Evolutionary conservation across 2,329 filamentous ascomycete species (phyloP).

Genomic region (Colletotrichum lini): DNA sequence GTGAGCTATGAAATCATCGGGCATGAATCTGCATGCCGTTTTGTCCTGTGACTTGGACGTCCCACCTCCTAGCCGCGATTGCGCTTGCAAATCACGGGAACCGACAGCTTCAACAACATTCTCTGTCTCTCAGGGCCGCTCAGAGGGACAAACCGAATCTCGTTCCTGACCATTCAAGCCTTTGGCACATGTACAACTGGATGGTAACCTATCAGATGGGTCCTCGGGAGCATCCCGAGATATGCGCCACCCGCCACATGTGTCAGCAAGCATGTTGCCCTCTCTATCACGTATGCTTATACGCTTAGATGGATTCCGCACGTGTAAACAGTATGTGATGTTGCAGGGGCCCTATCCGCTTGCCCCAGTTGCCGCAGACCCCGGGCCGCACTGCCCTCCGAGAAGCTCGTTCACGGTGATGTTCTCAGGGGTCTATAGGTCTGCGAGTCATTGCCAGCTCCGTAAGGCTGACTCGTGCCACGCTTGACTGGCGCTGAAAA

Average conservation of each 20-base stretch:
- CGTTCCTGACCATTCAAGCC: too few species aligned
- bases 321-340: neutral
- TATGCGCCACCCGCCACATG: constrained; percentile 4
- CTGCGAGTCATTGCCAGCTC: constrained; percentile 32
- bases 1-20: neutral
- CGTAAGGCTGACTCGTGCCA: constrained; percentile 32
- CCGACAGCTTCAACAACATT: too few species aligned
- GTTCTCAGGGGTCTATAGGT: constrained; percentile 11
- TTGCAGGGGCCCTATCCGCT: neutral
- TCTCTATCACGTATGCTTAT: constrained; percentile 1
- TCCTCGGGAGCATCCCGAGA: neutral
- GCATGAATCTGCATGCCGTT: neutral
- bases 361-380: neutral
- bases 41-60: neutral
- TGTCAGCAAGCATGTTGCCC: neutral
- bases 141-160: too few species aligned
- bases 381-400: constrained; percentile 6
- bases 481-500: neutral
- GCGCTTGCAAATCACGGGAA: too few species aligned
- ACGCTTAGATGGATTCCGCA: neutral
- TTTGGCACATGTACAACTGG: too few species aligned
- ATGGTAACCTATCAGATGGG: neutral
- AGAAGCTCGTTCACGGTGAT: constrained; percentile 1
- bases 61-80: neutral
- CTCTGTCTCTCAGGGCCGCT: too few species aligned